Evolutionary conservation across 2,329 filamentous ascomycete species (phyloP), one percentile per base, ranked within the genome.

Genomic region (Aaosphaeria pasadenensis): DNA sequence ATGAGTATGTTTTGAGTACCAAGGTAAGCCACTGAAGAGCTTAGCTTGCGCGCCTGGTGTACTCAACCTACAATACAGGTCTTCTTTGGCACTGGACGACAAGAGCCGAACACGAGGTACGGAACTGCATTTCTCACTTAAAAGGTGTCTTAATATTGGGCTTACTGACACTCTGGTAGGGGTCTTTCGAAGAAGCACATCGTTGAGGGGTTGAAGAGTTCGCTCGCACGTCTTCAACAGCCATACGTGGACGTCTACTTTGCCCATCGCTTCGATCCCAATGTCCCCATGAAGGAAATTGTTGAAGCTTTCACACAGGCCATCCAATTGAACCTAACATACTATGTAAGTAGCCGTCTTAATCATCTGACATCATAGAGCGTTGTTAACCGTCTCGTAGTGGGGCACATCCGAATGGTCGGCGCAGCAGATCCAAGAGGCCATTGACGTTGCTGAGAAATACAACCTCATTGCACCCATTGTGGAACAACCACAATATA

Each of bases 161-260:
- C 17, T 24, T 24, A 24, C 17, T 24, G 17, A 24, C 17, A 24
- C 17, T 24, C 17, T 9, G 31, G 5, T 30, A 59, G 74, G 38
- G 75, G 75, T 44, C 62, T 77, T 36, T 74, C 70, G 47, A 71
- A 69, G 63, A 77, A 78, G 70, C 76, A 78, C 64, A 73, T 78
- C 43, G 69, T 78, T n/a, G 76, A 85, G 67, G 82, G 81, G 31
- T 69, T 83, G 45, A 80, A 83, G 71, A 74, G 72, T 63, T 81
- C 75, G 2, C 68, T 84, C n/a, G 70, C 75, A 55, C 75, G 84
- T 30, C 74, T 88, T 44, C 76, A 84, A 59, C 76, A 81, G 46
- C 78, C 79, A n/a, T 89, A 88, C 59, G 83, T 86, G 46, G 83
- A 86, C 63, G 72, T 86, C 40, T 77, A 85, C 35, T 81, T 84